Conservation (phyloP, 177 flowering plant species). For the Tripterygium wilfordii region DNA sequence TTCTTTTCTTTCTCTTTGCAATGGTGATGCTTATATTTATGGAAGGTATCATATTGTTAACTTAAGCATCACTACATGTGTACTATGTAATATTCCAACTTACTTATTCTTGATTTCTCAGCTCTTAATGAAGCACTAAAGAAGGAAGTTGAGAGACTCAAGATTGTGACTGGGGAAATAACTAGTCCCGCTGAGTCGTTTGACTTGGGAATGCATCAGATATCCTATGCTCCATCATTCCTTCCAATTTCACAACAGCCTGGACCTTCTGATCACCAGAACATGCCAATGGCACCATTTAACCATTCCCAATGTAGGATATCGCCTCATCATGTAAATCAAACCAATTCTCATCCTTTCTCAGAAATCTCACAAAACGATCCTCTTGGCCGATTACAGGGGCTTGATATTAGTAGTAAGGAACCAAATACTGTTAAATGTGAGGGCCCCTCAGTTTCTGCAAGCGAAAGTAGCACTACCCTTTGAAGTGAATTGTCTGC, state of each 20-base stretch:
- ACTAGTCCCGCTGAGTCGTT: conserved; percentile 32
- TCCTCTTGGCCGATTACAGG: conserved; percentile 64
- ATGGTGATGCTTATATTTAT: no score
- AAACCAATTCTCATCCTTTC: conserved; percentile 22
- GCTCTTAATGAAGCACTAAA: conserved; percentile 50
- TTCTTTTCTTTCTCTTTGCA: not conserved
- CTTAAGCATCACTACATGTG: no score
- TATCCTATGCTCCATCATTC: conserved; percentile 33
- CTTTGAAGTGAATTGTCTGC: conserved; percentile 1
- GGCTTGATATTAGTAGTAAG: conserved; percentile 66
- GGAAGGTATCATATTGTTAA: no score
- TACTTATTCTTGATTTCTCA: conserved; percentile 9
- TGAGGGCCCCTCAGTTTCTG: conserved; percentile 80
- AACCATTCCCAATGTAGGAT: conserved; percentile 33
- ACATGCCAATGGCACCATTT: conserved; percentile 37
- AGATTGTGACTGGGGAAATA: conserved; percentile 41
- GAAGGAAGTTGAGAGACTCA: conserved; percentile 52
- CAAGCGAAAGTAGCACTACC: conserved; percentile 65
- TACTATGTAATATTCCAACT: not conserved
- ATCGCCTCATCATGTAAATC: conserved; percentile 34
- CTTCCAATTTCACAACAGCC: conserved; percentile 36
- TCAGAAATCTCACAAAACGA: conserved; percentile 58
- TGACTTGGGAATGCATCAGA: conserved; percentile 48
- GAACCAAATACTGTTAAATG: conserved; percentile 54
- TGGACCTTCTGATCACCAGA: conserved; percentile 20